phyloP scores from a whole-genome alignment of 768 basidiomycete species.

The Collybia nuda region DNA sequence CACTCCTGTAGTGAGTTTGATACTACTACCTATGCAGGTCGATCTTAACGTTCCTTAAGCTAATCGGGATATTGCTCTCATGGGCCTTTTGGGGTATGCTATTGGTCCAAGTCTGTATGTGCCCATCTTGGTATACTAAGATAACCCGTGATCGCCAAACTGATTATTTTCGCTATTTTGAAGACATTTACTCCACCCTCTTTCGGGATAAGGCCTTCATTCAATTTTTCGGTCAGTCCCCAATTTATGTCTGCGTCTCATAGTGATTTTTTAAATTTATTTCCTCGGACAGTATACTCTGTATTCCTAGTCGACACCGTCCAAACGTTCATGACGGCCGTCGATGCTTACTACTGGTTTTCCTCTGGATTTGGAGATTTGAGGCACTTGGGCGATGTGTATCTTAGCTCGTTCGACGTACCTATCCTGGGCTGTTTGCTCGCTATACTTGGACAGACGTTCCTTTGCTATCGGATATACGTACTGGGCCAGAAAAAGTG shows the following conservation, averaged over 20 bases:
- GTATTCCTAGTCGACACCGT: constrained; percentile 7
- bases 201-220: not conserved
- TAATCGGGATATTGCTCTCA: constrained; percentile 6
- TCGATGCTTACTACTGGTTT: constrained; percentile 14
- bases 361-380: constrained; percentile 12
- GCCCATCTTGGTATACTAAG: too few species aligned
- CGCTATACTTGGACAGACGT: constrained; percentile 11
- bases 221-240: not conserved
- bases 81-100: constrained; percentile 8
- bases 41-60: not conserved
- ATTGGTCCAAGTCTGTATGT: constrained; percentile 8
- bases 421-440: constrained; percentile 12
- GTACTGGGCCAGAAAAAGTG: constrained; percentile 2
- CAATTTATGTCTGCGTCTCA: too few species aligned
- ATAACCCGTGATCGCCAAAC: too few species aligned
- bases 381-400: constrained; percentile 1
- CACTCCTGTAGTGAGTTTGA: not conserved
- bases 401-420: constrained; percentile 9
- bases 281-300: constrained; percentile 6
- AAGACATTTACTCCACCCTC: constrained; percentile 1
- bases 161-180: not conserved
- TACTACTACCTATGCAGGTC: not conserved
- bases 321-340: constrained; percentile 6
- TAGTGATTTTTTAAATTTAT: not conserved
- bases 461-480: constrained; percentile 17